These are phyloP conservation scores for Vitis rupestris DNA, from an alignment of 164 flowering plant genomes.

Conservation along the genomic window DNA sequence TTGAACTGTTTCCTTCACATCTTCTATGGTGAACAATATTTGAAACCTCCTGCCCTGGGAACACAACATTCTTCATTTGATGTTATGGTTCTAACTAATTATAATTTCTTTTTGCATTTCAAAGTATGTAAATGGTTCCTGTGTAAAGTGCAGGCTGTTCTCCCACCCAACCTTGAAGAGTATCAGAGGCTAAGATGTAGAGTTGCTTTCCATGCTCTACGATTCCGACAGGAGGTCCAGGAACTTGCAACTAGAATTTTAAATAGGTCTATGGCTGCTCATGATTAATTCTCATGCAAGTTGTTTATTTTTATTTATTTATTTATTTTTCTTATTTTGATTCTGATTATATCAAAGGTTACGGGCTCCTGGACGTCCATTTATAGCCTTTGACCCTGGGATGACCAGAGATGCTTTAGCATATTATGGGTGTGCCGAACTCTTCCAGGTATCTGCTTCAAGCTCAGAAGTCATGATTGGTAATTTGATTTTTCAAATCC, in stretches of 20 bases:
- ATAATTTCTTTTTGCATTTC: neutral
- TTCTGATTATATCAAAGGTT: constrained; percentile 44
- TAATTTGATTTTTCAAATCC: neutral
- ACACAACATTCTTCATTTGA: neutral
- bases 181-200: constrained; percentile 92
- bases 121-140: neutral
- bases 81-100: neutral
- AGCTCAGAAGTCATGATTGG: neutral
- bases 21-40: neutral
- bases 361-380: constrained; percentile 67
- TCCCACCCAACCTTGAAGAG: constrained; percentile 80
- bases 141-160: constrained; percentile 55
- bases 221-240: constrained; percentile 80
- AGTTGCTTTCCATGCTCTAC: constrained; percentile 91
- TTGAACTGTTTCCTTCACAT: neutral
- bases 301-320: neutral
- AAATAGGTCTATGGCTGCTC: constrained; percentile 43
- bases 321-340: constrained; percentile 1
- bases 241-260: constrained; percentile 74
- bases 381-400: constrained; percentile 87
- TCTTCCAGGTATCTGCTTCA: constrained; percentile 70
- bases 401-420: constrained; percentile 93
- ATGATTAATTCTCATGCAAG: neutral
- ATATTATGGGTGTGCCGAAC: constrained; percentile 93
- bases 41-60: neutral